These are phyloP conservation scores for Bretschneidera sinensis DNA, from an alignment of 345 rosid species.

Conservation along the genomic window DNA sequence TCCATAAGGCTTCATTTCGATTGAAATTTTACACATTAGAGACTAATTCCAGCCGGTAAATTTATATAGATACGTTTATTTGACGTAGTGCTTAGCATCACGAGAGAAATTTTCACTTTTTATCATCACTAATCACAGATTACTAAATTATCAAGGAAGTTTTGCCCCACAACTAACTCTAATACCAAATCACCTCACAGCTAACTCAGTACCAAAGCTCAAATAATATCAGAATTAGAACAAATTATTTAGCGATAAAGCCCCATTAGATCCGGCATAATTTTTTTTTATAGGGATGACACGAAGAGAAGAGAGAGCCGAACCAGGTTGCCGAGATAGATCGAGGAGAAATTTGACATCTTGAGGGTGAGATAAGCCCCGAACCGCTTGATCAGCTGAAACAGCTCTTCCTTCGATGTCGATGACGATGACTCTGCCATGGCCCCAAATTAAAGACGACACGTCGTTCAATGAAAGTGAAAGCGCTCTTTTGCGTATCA, in stretches of 20 bases:
- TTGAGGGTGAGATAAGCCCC: slow-evolving; percentile 75
- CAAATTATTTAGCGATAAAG: neutral
- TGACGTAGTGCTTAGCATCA: neutral
- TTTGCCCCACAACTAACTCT: too few species aligned
- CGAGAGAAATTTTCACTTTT: too few species aligned
- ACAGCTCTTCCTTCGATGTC: slow-evolving; percentile 69
- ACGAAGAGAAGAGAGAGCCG: slow-evolving; percentile 5
- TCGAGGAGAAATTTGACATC: slow-evolving; percentile 60
- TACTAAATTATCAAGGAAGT: too few species aligned
- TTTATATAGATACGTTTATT: neutral
- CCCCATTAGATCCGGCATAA: slow-evolving; percentile 29
- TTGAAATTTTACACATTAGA: too few species aligned
- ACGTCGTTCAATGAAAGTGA: neutral
- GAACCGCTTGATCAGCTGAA: slow-evolving; percentile 83
- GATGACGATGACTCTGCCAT: slow-evolving; percentile 52
- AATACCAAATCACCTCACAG: too few species aligned
- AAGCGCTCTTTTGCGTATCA: slow-evolving; percentile 8
- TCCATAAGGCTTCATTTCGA: too few species aligned
- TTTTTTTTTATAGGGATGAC: too few species aligned
- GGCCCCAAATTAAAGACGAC: neutral
- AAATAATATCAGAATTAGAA: neutral
- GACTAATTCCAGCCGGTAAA: neutral
- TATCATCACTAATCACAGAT: neutral
- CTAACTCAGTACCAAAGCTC: neutral
- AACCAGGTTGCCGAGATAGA: slow-evolving; percentile 69